Evolutionary conservation across 1,284 basidiomycete genomes (phyloP).

Genomic region (Leucoagaricus sp.): DNA sequence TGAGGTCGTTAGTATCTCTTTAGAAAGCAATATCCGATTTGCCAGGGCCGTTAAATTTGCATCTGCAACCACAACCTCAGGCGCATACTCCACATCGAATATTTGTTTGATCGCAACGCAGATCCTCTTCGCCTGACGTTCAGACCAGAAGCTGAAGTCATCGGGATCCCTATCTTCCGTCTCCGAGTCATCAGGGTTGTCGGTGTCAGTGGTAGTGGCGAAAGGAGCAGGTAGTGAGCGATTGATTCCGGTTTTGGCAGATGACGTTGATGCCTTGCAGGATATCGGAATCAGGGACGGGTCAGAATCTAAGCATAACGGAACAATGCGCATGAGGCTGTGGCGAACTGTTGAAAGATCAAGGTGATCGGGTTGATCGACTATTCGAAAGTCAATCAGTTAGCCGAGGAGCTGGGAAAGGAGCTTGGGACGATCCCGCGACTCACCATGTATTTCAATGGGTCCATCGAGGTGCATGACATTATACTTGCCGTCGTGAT

Average conservation of each 20-base stretch:
- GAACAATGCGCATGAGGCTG: constrained; percentile 76
- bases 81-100: constrained; percentile 86
- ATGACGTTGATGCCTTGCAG: constrained; percentile 45
- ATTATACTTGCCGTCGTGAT: constrained; percentile 95
- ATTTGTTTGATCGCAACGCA: constrained; percentile 75
- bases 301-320: constrained; percentile 85
- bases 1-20: constrained; percentile 54
- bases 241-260: constrained; percentile 18
- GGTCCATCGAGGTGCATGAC: constrained; percentile 86
- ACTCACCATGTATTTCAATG: constrained; percentile 85
- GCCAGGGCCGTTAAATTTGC: constrained; percentile 87
- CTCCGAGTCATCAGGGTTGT: constrained; percentile 28
- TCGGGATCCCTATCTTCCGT: constrained; percentile 71
- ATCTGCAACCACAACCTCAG: constrained; percentile 91
- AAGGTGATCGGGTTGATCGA: constrained; percentile 58
- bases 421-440: background rate
- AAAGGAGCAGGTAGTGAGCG: background rate
- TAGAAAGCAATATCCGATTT: constrained; percentile 81
- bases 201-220: constrained; percentile 16
- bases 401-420: background rate
- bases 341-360: constrained; percentile 67
- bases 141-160: constrained; percentile 94
- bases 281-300: constrained; percentile 80
- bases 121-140: constrained; percentile 87
- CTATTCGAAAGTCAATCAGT: constrained; percentile 8